Base-by-base conservation (phyloP, 768 basidiomycete species). In the Tylopilus cervinicoccineus region DNA sequence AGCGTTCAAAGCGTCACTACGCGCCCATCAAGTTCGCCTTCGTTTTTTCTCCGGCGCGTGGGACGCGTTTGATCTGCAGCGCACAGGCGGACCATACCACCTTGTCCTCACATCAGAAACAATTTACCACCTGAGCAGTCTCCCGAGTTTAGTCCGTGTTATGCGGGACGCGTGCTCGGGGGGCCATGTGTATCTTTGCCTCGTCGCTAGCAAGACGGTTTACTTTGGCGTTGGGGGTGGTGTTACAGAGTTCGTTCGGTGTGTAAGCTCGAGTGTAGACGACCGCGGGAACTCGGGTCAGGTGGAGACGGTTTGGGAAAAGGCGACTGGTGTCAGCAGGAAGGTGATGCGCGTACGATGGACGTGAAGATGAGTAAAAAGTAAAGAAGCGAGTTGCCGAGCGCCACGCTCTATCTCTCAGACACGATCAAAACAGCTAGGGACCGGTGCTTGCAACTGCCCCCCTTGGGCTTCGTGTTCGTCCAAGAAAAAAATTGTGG, bases 211-310 rank as follows among this genome's bases (percentile, higher is more conserved):
- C 2, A 98, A 97, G 66, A 77, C 92, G 13, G 67, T 97, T 17
- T 97, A 97, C 64, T 97, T 98, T 64, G 95, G 95, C 7, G 92
- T 97, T 5, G 94, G 93, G 1, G 94, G 95, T 0, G 90, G 93
- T 7, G 70, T 94, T 23, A 66, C 77, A 12, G 88, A 84, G 51
- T 95, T 95, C 56, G 64, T 80, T n/a, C 61, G 68, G 23, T 75
- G 73, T 6, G 77, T 92, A 0, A 59, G 38, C 31, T 47, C 54
- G 17, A 33, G 22, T 4, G 33, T 24, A 1, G 46, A 45, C 3
- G 46, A 45, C 7, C 31, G 17, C 34, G 52, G 40, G 4, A 6
- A 7, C 6, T 33, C 61, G 23, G 83, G 79, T 0, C 65, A 52
- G 24, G 78, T 83, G 1, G 72, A 78, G 55, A 77, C 72, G 3